Base-by-base conservation (phyloP, 257 asterid genomes). In the Nicotiana paniculata region DNA sequence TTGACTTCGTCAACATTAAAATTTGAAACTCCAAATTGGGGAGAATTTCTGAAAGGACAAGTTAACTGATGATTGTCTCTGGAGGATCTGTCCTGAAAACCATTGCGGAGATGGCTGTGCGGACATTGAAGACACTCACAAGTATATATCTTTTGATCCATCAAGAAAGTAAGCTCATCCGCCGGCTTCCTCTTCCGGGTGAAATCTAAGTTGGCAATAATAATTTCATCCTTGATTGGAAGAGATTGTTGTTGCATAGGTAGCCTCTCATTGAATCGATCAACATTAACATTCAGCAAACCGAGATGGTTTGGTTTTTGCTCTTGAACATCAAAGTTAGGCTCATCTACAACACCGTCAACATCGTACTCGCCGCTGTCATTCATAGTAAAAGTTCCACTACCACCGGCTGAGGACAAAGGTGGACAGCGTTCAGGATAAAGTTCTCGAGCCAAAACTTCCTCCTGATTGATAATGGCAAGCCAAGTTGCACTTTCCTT, bases 401-500 rank as follows among this genome's bases (percentile, higher is more conserved):
- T 84, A 17, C 89, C 88, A 3, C 87, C 86, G 0, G 87, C 70
- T 1, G 89, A 87, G 6, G 90, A 81, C 64, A 85, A 9, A 3
- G 88, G 92, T 0, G 90, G 89, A 21, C 89, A 86, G 9, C 67
- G 77, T 30, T 82, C 90, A 0, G 96, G 93, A 83, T 85, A 90
- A 18, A 91, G 90, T 55, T 91, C 93, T 1, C 91, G 83, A 24
- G 93, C 92, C 81, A 90, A n/a, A 6, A 90, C 82, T 46, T 91
- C 93, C 86, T 91, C 95, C 82, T 87, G 93, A 80, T 87, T 87
- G 70, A 91, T 84, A 32, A 91, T 88, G 32, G 89, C 88, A 18
- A 90, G 89, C 95, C 95, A 90, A 21, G 95, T 90, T 0, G 92
- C 91, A n/a, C 95, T 91, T 85, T 91, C 95, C 70, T 91, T 91